Base-by-base conservation (phyloP, 2,329 filamentous ascomycete species). In the Apiospora malaysiana region DNA sequence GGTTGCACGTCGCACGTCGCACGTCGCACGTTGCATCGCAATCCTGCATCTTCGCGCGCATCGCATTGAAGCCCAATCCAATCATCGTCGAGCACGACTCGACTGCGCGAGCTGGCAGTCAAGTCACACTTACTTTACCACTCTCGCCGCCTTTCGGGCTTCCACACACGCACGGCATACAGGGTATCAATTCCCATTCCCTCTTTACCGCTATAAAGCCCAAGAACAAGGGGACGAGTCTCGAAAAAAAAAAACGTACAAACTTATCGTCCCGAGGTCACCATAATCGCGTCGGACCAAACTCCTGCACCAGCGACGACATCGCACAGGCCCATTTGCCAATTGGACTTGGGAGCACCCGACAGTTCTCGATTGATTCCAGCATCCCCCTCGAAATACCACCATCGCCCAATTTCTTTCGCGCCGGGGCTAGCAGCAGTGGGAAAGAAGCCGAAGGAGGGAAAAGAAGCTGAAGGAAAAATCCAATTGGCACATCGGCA, bases 41-140 rank as follows among this genome's bases (percentile, higher is more conserved):
- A n/a, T 59, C 51, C 42, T 40, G 49, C 49, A 56, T 14, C 49
- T 7, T 40, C 32, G 56, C 56, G 56, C 56, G 32, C 42, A 45
- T 63, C 66, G 66, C 66, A 67, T 67, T 46, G 66, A 45, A 67
- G 45, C 66, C 66, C 66, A 46, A 67, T 46, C 66, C 66, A 69
- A 59, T 49, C 49, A 69, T 59, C 68, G 45, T 45, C 68, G 43
- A 63, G 45, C 68, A 63, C 56, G 56, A 63, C 18, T 40, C 56
- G 51, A 59, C 2, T n/a, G 32, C 21, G 27, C 27, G 56, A 63
- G 51, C 51, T 59, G 51, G 51, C 51, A 37, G 25, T 45, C 45
- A 18, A 32, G 32, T 32, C 32, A 32, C 32, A 32, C 32, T 32
- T 14, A 42, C 42, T 45, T 45, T 14, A 45, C 42, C 42, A 45